Percentiles rank a stretch among this genome's conserved stretches.
Conservation (phyloP, 306 rosid genomes). For the Dalbergia cochinchinensis region DNA sequence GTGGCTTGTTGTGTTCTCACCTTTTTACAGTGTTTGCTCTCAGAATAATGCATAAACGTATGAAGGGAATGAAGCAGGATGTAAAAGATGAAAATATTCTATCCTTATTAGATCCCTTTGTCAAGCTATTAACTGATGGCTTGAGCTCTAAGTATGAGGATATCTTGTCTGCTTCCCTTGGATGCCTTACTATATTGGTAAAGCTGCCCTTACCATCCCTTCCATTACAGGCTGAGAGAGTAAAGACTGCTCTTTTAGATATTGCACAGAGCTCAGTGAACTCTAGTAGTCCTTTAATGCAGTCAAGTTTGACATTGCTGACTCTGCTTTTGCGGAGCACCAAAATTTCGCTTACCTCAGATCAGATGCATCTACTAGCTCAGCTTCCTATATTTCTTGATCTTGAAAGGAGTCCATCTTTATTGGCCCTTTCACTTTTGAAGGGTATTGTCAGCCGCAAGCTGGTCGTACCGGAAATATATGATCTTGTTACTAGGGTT, state of each 20-base stretch:
- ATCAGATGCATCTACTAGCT: slow-evolving; percentile 71
- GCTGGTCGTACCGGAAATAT: slow-evolving; percentile 84
- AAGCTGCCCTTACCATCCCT: slow-evolving; percentile 84
- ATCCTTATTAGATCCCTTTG: slow-evolving; percentile 84
- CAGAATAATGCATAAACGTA: slow-evolving; percentile 70
- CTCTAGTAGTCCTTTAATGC: slow-evolving; percentile 76
- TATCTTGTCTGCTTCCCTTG: slow-evolving; percentile 76
- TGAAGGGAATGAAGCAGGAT: slow-evolving; percentile 66
- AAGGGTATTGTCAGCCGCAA: slow-evolving; percentile 83
- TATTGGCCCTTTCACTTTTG: slow-evolving; percentile 78
- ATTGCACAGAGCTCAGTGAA: slow-evolving; percentile 71
- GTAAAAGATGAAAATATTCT: slow-evolving; percentile 55
- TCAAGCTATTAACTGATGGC: slow-evolving; percentile 66
- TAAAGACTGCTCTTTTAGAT: slow-evolving; percentile 72
- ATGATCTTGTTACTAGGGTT: slow-evolving; percentile 82
- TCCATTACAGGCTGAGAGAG: slow-evolving; percentile 70
- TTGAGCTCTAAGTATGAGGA: slow-evolving; percentile 88
- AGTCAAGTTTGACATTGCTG: slow-evolving; percentile 78
- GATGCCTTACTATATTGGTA: slow-evolving; percentile 77
- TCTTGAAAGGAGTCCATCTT: slow-evolving; percentile 74
- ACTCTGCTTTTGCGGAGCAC: slow-evolving; percentile 80
- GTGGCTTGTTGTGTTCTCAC: slow-evolving; percentile 72
- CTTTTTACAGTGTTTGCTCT: slow-evolving; percentile 86
- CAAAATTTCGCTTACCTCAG: slow-evolving; percentile 70
- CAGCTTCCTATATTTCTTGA: slow-evolving; percentile 89